phyloP scores from a whole-genome alignment of 2,329 filamentous ascomycete species.

The Chalaropsis ovoidea region DNA sequence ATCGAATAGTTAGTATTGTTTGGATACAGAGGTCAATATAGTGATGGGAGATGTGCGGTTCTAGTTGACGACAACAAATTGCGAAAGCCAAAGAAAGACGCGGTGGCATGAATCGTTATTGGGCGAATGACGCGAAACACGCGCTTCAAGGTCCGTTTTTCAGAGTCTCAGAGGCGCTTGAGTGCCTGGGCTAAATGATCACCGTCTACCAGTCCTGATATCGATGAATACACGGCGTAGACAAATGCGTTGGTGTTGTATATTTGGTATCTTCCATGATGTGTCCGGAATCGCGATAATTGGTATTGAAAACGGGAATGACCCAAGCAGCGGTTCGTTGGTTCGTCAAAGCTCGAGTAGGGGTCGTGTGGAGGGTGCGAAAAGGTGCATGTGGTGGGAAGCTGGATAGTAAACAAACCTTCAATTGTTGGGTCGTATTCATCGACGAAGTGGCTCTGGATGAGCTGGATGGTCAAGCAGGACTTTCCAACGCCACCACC shows the following conservation, averaged over 20 bases:
- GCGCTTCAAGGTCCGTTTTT: neutral
- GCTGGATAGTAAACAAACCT: conserved; percentile 47
- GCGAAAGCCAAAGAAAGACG: neutral
- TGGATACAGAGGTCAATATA: neutral
- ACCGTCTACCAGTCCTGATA: too few relatives aligned
- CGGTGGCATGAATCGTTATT: neutral
- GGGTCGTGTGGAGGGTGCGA: neutral
- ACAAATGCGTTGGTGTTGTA: too few relatives aligned
- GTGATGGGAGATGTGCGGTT: neutral
- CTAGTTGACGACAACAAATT: neutral
- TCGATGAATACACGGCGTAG: too few relatives aligned
- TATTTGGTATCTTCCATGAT: too few relatives aligned
- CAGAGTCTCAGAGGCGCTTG: neutral
- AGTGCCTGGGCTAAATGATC: neutral
- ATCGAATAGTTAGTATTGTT: neutral
- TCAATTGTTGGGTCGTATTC: conserved; percentile 99
- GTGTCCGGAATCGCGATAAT: too few relatives aligned
- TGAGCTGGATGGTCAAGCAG: conserved; percentile 94
- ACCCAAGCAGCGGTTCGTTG: neutral
- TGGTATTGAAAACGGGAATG: too few relatives aligned
- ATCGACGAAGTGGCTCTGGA: conserved; percentile 94
- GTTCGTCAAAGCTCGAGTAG: conserved; percentile 4
- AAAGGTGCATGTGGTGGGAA: conserved; percentile 21
- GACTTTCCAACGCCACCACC: conserved; percentile 98
- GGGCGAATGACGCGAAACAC: neutral